Evolutionary conservation across 352 stramenopile genomes (phyloP).

Genomic region (Phytophthora tubulina): DNA sequence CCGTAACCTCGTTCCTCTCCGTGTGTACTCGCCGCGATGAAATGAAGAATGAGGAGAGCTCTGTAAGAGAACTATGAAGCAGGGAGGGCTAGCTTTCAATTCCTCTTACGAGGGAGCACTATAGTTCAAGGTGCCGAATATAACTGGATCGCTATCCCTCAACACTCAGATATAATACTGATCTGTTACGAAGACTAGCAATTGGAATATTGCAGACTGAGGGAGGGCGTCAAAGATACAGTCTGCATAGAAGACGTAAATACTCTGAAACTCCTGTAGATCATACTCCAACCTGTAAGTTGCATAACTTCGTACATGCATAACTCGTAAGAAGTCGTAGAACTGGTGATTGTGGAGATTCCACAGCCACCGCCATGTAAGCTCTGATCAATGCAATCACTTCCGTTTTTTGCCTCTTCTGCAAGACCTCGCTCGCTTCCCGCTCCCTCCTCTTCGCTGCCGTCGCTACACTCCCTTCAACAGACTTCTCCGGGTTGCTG

Average conservation of each 20-base stretch:
- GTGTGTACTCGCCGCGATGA: neutral
- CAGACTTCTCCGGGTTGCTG: no score
- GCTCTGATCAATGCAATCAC: neutral
- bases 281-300: neutral
- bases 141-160: neutral
- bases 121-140: no score
- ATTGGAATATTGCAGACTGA: neutral
- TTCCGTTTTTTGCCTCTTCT: neutral
- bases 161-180: neutral
- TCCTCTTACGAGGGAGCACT: no score
- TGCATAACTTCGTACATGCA: neutral
- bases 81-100: neutral
- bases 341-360: neutral
- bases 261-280: neutral
- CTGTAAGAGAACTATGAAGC: neutral
- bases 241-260: neutral
- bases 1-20: neutral
- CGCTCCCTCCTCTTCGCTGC: no score
- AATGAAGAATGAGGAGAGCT: neutral
- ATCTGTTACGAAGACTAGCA: neutral
- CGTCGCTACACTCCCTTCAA: no score
- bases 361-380: neutral
- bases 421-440: neutral
- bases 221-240: neutral
- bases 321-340: neutral